These are phyloP conservation scores for Oehlia diaphana DNA, from an alignment of 192 early-diverging fungal species.

Conservation along the genomic window DNA sequence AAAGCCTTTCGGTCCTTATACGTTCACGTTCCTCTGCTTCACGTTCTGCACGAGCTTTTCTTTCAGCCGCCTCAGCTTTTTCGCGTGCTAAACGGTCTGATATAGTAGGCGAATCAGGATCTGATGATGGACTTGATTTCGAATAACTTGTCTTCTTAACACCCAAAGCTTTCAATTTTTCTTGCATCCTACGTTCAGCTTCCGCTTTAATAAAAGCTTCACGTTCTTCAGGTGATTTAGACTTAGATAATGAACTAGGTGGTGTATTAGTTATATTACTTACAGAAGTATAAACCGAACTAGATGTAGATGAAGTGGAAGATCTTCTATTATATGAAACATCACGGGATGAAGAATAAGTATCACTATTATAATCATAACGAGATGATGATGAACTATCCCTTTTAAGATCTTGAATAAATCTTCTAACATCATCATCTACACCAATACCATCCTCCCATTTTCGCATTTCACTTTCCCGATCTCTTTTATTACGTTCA, in stretches of 20 bases:
- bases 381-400: background rate
- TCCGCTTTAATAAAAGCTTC: slow-evolving; percentile 51
- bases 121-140: slow-evolving; percentile 28
- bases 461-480: slow-evolving; percentile 35
- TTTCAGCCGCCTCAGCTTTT: slow-evolving; percentile 22
- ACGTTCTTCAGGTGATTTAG: slow-evolving; percentile 49
- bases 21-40: slow-evolving; percentile 31
- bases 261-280: slow-evolving; percentile 32
- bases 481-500: slow-evolving; percentile 1
- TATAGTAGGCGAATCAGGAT: slow-evolving; percentile 23
- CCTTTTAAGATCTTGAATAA: slow-evolving; percentile 46
- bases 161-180: slow-evolving; percentile 43
- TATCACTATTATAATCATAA: background rate
- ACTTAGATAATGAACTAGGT: slow-evolving; percentile 28
- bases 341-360: slow-evolving; percentile 15
- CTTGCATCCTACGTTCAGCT: slow-evolving; percentile 49
- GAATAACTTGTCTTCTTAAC: slow-evolving; percentile 25
- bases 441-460: slow-evolving; percentile 53
- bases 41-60: background rate
- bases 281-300: slow-evolving; percentile 25
- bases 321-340: background rate
- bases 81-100: background rate
- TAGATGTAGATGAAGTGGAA: slow-evolving; percentile 28
- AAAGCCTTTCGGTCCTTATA: slow-evolving; percentile 9
- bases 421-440: slow-evolving; percentile 41